Evolutionary conservation across 352 stramenopile species (phyloP), one percentile per base, ranked within the genome.

Genomic region (Globisporangium ultimum): DNA sequence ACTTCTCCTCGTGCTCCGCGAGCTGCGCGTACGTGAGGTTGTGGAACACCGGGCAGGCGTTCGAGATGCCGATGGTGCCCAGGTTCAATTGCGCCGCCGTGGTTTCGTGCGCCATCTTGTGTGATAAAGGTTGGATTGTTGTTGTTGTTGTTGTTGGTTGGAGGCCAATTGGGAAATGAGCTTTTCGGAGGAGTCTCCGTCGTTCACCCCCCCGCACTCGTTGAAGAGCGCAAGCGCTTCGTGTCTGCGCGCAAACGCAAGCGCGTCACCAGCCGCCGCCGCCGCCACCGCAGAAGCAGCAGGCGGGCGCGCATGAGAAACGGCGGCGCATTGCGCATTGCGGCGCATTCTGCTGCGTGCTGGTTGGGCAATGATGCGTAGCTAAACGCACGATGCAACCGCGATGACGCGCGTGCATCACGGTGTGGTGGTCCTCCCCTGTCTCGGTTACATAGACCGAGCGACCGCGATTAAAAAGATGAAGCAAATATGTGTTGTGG

Each of bases 31-130:
- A 80, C 43, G 75, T 72, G 24, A 85, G 59, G 66, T 85, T 85
- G 71, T 80, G 75, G 64, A 62, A 82, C 22, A 85, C 71, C 3
- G 65, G 62, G 67, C 58, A 67, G 21, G 45, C 41, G 68, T 74
- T 77, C 36, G 72, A 22, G 48, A 84, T 84, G 67, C 74, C 74
- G 41, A 80, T 63, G 32, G 60, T 55, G 53, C 68, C 68, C 12
- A 85, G 69, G 40, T 64, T 66, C 17, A 85, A 58, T 40, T 66
- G 51, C 70, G 68, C 54, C 15, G 81, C 81, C 57, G 81, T 79
- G 63, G 76, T 85, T 65, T 84, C 69, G 68, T 91, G 81, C n/a
- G 71, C 67, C 70, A 79, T 74, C 58, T 64, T 82, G 53, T n/a
- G 38, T 38, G 55, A 24, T 42, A 20, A 80, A 50, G 20, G 32